Conservation (phyloP, 1,284 basidiomycete genomes). For the Trichosporon ovoides region DNA sequence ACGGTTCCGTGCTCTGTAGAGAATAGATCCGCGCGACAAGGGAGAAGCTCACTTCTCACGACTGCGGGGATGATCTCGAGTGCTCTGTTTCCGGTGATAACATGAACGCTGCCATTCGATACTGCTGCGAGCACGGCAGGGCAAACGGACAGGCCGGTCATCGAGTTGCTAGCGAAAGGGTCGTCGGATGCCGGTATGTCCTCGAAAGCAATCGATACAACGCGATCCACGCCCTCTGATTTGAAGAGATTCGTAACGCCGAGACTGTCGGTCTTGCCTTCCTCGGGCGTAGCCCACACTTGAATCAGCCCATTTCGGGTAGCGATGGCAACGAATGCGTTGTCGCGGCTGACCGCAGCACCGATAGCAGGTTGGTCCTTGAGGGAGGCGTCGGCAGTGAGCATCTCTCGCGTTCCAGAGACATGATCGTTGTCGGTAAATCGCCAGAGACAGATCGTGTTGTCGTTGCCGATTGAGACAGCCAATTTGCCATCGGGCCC, state of each 20-base stretch:
- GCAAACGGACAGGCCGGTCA: not conserved
- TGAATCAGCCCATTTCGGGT: conserved; percentile 11
- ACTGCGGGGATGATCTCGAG: conserved; percentile 13
- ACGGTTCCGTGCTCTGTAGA: conserved; percentile 5
- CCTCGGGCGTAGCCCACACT: conserved; percentile 16
- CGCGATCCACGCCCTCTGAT: not conserved
- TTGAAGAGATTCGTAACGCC: not conserved
- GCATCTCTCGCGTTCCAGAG: conserved; percentile 30
- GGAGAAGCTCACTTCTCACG: not conserved
- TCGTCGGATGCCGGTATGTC: conserved; percentile 13
- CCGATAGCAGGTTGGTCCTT: conserved; percentile 26
- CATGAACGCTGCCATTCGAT: conserved; percentile 17
- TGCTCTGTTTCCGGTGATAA: conserved; percentile 3
- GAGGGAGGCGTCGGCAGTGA: conserved; percentile 12
- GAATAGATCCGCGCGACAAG: conserved; percentile 12
- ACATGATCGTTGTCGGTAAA: conserved; percentile 20
- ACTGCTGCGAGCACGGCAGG: conserved; percentile 15
- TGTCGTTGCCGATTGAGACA: conserved; percentile 70
- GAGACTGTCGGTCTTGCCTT: conserved; percentile 12
- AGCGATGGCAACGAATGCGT: conserved; percentile 13
- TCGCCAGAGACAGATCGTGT: conserved; percentile 48
- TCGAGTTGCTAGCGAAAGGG: conserved; percentile 16
- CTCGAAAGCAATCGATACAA: conserved; percentile 10
- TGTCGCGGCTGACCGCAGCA: conserved; percentile 18
- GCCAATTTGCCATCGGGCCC: conserved; percentile 62